Evolutionary conservation across 139 green algal species (phyloP), one percentile per base, ranked within the genome.

Genomic region (Tetradesmus obliquus): DNA sequence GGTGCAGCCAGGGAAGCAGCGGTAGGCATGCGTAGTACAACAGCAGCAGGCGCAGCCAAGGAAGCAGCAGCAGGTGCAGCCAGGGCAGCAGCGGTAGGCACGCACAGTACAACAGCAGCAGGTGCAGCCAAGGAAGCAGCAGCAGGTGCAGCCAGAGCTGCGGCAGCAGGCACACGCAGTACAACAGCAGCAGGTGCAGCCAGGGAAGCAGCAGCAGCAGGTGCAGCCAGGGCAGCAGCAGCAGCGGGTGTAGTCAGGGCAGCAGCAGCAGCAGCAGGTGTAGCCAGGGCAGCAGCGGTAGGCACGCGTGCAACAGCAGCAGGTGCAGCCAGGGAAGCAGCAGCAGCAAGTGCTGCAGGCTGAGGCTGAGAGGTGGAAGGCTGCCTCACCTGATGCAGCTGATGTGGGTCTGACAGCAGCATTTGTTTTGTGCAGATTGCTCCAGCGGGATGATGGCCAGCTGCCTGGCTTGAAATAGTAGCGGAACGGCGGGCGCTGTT

Each of bases 181-280:
- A 17, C n/a, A 87, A 54, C 13, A 62, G 12, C 13, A 87, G 82
- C n/a, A 58, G 10, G n/a, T 71, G 82, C 7, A 87, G n/a, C 17
- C 1, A 54, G 53, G 12, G 51, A 71, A 51, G 32, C 83, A 88
- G 83, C 83, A 88, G 83, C 55, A n/a, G 54, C 84, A 88, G 69
- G 17, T n/a, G 69, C 69, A 79, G 69, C 69, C 15, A 79, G 69
- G 17, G 19, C 57, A 79, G 3, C 84, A 80, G n/a, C 84, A 89
- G 20, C 60, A 80, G 84, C 57, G 5, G 7, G 5, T 66, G 17
- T 17, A 84, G 32, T 60, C 9, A 84, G 72, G 1, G 22, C 19
- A 24, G 32, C 19, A 17, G 24, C 9, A 84, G 7, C 79, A 15
- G 9, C 79, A 58, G 24, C 79, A 45, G 32, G 32, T 45, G 32